Evolutionary conservation across 148 eudicot species (phyloP), one percentile per base, ranked within the genome.

Genomic region (Hydrangea macrophylla): DNA sequence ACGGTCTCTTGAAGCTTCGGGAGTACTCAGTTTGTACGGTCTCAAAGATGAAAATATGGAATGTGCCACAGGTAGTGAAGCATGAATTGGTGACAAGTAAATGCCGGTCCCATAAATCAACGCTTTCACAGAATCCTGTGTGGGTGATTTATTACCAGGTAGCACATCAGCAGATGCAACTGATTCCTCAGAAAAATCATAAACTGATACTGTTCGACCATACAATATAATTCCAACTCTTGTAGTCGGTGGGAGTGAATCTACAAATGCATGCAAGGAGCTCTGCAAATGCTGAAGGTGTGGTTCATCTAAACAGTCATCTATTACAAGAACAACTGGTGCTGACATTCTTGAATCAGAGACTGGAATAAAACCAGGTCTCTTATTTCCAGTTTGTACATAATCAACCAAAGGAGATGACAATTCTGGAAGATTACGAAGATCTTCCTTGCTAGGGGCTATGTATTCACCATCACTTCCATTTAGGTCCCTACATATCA

Each of bases 111-210:
- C 98, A 76, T 86, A 94, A 70, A 88, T 81, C 79, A 94, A 71
- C 53, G 88, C 84, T 73, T 88, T 94, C 65, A 90, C 78, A 55
- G 79, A 77, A 36, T 94, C 98, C 58, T 85, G 86, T 59, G 77
- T 73, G 2, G 97, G 98, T 53, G 89, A 85, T 70, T 78, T 77
- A 45, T 86, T 79, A 67, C 97, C 98, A 40, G 88, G 83, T 42
- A 94, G 84, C 60, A 94, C 87, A 75, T 94, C 98, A 36, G 98
- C 98, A 70, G 97, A 94, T 61, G 98, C 97, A 74, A 78, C 70
- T 39, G 91, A 86, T 64, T 85, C 98, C 84, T 94, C 97, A 1
- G 91, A 90, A 70, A 90, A 90, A 75, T 94, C 96, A 65, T 85
- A 90, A 5, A 88, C 92, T 9, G 98, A 94, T 55, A 90, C 92